Evolutionary conservation across 116 monocot genomes (phyloP), one percentile per base, ranked within the genome.

Genomic region (Iris pallida): DNA sequence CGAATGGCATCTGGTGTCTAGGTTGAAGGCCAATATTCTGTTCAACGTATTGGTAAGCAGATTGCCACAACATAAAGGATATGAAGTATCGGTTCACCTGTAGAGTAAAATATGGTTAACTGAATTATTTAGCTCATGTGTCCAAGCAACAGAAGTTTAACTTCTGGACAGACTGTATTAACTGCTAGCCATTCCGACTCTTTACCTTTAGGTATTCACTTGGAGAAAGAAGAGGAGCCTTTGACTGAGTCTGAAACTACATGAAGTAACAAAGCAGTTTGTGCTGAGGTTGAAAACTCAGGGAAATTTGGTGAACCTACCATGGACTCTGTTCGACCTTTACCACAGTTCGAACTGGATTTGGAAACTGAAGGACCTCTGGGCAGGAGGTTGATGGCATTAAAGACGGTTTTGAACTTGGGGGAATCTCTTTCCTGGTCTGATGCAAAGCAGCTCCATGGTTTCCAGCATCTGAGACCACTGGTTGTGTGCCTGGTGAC

Each of bases 281-380:
- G 16, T 61, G n/a, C 61, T 16, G 64, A 47, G 3, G 64, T 18
- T 16, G 16, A 44, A 15, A 43, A 8, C 42, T 16, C 44, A 15
- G n/a, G 45, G 44, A 44, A 45, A 61, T 30, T 30, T 30, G 61
- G 16, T 14, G 64, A 3, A 6, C 11, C 64, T 19, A 14, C 67
- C 30, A 42, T 14, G 67, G 55, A 15, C 53, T 67, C 4, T 54
- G 7, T 54, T 67, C 7, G 67, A 67, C 16, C 43, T 67, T 30
- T 59, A 53, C 73, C 80, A 17, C 30, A 30, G 2, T n/a, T 30
- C 30, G 30, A 7, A 7, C 45, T 56, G n/a, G 78, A 83, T 73
- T 64, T 51, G 55, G 74, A 76, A 15, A 45, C 55, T 47, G 51
- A 46, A 51, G 77, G 67, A 13, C 52, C 63, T 9, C 20, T 45